These are phyloP conservation scores for Fusarium mangiferae DNA, from an alignment of 2,329 filamentous ascomycete species.

Conservation along the genomic window DNA sequence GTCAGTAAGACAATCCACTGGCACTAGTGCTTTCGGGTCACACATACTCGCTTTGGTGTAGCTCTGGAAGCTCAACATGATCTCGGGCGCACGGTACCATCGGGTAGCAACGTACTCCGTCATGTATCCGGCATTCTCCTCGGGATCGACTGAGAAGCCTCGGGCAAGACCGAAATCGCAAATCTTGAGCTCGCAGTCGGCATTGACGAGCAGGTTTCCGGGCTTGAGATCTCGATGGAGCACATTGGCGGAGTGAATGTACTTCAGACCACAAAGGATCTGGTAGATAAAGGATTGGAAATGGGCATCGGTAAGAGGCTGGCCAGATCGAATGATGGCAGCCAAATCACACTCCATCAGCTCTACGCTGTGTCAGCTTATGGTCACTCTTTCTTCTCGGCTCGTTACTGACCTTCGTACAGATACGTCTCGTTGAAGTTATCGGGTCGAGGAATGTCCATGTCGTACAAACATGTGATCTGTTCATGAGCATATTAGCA, in stretches of 20 bases:
- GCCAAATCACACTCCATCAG: slow-evolving; percentile 99
- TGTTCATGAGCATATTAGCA: slow-evolving; percentile 51
- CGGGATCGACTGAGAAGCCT: slow-evolving; percentile 95
- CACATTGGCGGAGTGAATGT: slow-evolving; percentile 98
- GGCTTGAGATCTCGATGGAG: slow-evolving; percentile 97
- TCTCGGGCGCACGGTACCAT: slow-evolving; percentile 95
- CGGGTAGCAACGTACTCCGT: slow-evolving; percentile 98
- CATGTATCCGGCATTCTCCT: slow-evolving; percentile 99
- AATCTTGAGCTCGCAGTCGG: slow-evolving; percentile 99
- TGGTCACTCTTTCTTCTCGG: not conserved
- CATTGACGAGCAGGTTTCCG: slow-evolving; percentile 96
- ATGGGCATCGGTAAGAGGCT: slow-evolving; percentile 96
- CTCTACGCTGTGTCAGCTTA: slow-evolving; percentile 65
- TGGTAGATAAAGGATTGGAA: slow-evolving; percentile 99
- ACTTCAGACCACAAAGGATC: slow-evolving; percentile 98
- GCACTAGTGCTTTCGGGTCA: not conserved
- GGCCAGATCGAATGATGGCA: slow-evolving; percentile 96
- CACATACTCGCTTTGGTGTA: slow-evolving; percentile 99
- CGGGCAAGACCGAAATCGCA: slow-evolving; percentile 96
- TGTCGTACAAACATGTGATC: slow-evolving; percentile 99
- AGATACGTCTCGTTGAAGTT: slow-evolving; percentile 99
- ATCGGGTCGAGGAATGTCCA: slow-evolving; percentile 97
- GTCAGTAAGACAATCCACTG: slow-evolving; percentile 15
- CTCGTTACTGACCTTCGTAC: slow-evolving; percentile 81
- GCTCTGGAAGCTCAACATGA: slow-evolving; percentile 99